Evolutionary conservation across 2,329 filamentous ascomycete genomes (phyloP), one percentile per base, ranked within the genome.

Genomic region (Didymella pomorum): DNA sequence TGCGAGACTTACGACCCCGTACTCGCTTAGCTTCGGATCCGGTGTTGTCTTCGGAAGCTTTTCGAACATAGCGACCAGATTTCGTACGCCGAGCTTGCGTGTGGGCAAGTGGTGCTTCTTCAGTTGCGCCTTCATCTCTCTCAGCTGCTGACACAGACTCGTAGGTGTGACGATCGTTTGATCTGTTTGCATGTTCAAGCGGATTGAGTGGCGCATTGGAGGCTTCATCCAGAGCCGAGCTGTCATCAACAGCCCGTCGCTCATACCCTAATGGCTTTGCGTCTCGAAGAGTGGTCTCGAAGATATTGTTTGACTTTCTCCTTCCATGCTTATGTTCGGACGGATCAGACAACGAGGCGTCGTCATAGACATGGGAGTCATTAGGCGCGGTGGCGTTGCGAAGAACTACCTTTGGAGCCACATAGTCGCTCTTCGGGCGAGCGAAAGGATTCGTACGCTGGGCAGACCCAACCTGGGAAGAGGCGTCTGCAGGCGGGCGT

Each of bases 1-100:
- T 60, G 49, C 47, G 44, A 56, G 62, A 65, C 21, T 47, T 48
- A 43, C 61, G 60, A 11, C 58, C 57, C 35, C 51, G 35, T 8
- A 47, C 39, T 57, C 42, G 56, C 42, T 48, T 56, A n/a, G 42
- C 45, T 14, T 20, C 20, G 11, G 33, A 18, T 26, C 39, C 25
- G 48, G 28, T 39, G 52, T 60, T 47, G 35, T 53, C 49, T 21
- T 61, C 51, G 56, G 65, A 28, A 63, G 56, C 20, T 45, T 46
- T 62, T 72, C 67, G 68, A 70, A 72, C 48, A 65, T 56, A 25
- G 52, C 55, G 49, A 70, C 62, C 29, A 71, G 60, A 43, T 28
- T 58, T 50, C 42, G 63, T 5, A 68, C 61, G 50, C 62, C 41
- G 47, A 14, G 20, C 21, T 46, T 67, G 56, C 2, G 25, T 29